These are phyloP conservation scores for California macrophylla DNA, from an alignment of 441 rosid species.

Conservation along the genomic window DNA sequence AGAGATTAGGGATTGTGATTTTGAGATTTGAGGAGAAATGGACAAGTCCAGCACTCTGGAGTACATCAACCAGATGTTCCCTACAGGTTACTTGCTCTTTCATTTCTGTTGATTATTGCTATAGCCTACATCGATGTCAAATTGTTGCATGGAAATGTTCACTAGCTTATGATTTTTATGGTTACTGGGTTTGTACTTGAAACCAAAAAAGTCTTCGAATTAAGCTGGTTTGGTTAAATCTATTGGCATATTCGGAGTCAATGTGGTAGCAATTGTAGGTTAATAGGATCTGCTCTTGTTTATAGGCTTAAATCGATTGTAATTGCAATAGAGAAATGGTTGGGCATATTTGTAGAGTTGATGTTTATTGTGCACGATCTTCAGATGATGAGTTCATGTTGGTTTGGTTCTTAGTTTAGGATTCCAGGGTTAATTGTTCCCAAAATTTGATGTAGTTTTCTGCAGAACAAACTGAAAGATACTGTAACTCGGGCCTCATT, in stretches of 20 bases:
- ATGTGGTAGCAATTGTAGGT: neutral
- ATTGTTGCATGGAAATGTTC: neutral
- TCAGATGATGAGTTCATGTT: neutral
- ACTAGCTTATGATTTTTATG: neutral
- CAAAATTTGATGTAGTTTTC: neutral
- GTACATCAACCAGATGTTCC: constrained; percentile 98
- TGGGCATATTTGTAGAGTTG: neutral
- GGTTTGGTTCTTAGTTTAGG: neutral
- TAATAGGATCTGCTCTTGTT: neutral
- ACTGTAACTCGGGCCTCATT: neutral
- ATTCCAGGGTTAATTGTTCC: neutral
- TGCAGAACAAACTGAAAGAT: neutral
- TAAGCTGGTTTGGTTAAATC: neutral
- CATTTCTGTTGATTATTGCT: neutral
- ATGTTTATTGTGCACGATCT: neutral
- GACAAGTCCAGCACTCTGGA: constrained; percentile 87
- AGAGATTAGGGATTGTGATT: neutral
- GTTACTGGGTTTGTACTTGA: neutral
- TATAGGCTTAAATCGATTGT: neutral
- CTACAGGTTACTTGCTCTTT: constrained; percentile 50
- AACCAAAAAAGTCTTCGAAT: neutral
- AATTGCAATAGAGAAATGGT: neutral
- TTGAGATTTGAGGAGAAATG: constrained; percentile 29
- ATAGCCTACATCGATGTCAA: neutral
- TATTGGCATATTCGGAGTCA: neutral